These are phyloP conservation scores for Talaromyces ruber DNA, from an alignment of 495 filamentous ascomycete species.

Conservation along the genomic window DNA sequence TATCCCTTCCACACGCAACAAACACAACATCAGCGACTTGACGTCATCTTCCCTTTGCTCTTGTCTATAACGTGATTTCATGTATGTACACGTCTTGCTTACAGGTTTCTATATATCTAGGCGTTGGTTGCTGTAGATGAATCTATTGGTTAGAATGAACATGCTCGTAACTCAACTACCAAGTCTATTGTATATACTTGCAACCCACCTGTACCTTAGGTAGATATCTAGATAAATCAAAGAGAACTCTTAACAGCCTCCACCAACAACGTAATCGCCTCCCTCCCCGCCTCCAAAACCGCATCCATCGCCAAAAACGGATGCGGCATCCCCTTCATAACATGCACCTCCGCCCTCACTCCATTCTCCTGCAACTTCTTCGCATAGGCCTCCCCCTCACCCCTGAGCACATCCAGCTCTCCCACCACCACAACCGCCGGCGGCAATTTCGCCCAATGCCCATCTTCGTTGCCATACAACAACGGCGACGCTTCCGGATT, in stretches of 20 bases:
- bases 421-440: conserved; percentile 46
- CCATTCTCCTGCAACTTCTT: conserved; percentile 40
- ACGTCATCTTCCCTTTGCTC: not conserved
- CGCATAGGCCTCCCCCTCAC: conserved; percentile 42
- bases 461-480: conserved; percentile 32
- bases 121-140: not conserved
- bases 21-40: not conserved
- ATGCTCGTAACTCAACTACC: not conserved
- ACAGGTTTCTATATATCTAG: not conserved
- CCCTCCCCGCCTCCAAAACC: conserved; percentile 40
- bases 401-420: conserved; percentile 46
- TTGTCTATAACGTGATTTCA: not conserved
- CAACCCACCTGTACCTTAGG: too few relatives aligned
- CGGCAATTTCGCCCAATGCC: conserved; percentile 36
- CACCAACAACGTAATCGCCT: conserved; percentile 47
- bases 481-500: conserved; percentile 48
- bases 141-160: not conserved
- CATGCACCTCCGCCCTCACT: conserved; percentile 44
- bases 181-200: not conserved
- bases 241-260: conserved; percentile 29
- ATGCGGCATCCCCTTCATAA: conserved; percentile 54
- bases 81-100: not conserved
- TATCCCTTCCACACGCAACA: not conserved
- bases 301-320: conserved; percentile 56
- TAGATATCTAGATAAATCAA: too few relatives aligned